These are phyloP conservation scores for Cercophora samala DNA, from an alignment of 495 filamentous ascomycete genomes.

Conservation along the genomic window DNA sequence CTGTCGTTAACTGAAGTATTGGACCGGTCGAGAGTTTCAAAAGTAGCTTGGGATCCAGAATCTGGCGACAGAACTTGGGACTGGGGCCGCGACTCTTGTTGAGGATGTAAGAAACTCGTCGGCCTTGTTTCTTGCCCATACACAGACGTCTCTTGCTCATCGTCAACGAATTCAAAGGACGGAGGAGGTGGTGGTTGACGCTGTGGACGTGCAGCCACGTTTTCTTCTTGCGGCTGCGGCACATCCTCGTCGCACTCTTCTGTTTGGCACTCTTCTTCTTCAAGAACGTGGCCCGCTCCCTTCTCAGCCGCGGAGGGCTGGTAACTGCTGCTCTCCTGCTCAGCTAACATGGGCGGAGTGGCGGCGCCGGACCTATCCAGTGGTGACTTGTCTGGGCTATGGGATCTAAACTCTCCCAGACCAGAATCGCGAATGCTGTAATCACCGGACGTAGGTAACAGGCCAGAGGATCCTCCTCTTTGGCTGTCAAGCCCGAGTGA, in stretches of 20 bases:
- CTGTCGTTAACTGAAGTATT: constrained; percentile 21
- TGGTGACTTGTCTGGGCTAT: constrained; percentile 28
- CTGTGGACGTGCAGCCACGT: constrained; percentile 34
- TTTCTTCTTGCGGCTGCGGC: background rate
- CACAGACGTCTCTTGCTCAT: constrained; percentile 30
- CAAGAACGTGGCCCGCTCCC: constrained; percentile 31
- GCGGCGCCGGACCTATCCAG: constrained; percentile 23
- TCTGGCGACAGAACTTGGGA: constrained; percentile 35
- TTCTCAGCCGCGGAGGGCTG: constrained; percentile 38
- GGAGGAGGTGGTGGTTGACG: constrained; percentile 37
- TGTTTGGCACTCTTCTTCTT: constrained; percentile 5
- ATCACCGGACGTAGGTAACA: constrained; percentile 1
- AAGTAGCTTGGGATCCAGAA: constrained; percentile 35
- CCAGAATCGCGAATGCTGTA: constrained; percentile 24
- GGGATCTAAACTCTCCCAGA: constrained; percentile 18
- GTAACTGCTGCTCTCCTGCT: constrained; percentile 26
- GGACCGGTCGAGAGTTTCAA: constrained; percentile 27
- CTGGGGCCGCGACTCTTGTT: constrained; percentile 28
- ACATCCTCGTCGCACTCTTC: background rate
- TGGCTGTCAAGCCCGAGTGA: constrained; percentile 23
- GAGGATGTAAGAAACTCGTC: constrained; percentile 37
- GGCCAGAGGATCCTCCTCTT: constrained; percentile 18
- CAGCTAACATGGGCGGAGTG: constrained; percentile 27
- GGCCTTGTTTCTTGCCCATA: constrained; percentile 44
- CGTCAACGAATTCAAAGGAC: constrained; percentile 14